Base-by-base conservation (phyloP, 1,139 yeast species). In the Zygotorulaspora mrakii region DNA sequence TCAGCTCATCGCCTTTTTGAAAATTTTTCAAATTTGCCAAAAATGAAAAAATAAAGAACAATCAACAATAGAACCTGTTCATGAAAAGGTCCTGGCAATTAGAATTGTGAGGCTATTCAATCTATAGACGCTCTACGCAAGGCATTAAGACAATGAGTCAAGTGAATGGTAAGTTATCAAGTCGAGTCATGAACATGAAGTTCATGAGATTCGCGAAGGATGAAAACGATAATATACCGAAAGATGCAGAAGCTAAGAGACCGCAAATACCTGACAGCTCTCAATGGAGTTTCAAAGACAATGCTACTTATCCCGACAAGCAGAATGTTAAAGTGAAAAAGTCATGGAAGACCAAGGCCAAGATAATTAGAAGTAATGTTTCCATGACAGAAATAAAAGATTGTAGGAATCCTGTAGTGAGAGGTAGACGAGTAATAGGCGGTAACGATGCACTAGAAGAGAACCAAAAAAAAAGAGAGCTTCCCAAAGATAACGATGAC, bases 211-310 rank as follows among this genome's bases (percentile, higher is more conserved):
- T 62, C 39, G 74, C 73, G 3, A 69, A 62, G 31, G 59, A 62
- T 12, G 30, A 33, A 22, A 28, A 33, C 31, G 65, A 62, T 40
- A 64, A 62, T 39, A 66, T 59, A 31, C 57, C 62, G 31, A 60
- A 64, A 35, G 65, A 63, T 23, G 70, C 69, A 30, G 70, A 49
- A 57, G 74, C 20, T 68, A 32, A 38, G 33, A 35, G 35, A 66
- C 36, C 88, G 79, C 57, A 49, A 65, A 11, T 79, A 85, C 20
- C 82, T 75, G 62, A 55, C 16, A 43, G 46, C n/a, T 57, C 66
- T 8, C 60, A 54, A 22, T 40, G 51, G 45, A 35, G 51, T 11
- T 37, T 48, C 31, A 35, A 32, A 24, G 35, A 21, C 22, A 35
- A 29, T 8, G 29, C 28, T 7, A 17, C 16, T 13, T 13, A 12